Base-by-base conservation (phyloP, 495 filamentous ascomycete species). In the Podospora sp. region DNA sequence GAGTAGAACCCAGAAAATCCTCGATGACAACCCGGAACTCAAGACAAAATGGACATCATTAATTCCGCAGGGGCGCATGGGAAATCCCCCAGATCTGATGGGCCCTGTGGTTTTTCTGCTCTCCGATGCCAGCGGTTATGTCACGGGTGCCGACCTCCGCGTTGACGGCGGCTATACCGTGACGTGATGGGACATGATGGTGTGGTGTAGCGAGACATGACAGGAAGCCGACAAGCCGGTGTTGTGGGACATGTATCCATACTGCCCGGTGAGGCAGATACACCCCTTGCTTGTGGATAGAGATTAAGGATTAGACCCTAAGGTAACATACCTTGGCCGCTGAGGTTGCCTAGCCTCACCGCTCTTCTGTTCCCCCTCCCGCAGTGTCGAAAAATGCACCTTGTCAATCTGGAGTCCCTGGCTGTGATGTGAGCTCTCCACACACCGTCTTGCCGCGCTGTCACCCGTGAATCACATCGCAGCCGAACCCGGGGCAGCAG, bases 101-200 rank as follows among this genome's bases (percentile, higher is more conserved):
- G 94, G 94, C 0, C 88, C 94, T 1, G 94, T 97, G 56, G 90
- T 91, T 1, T 97, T 94, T 81, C 79, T 98, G 70, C 87, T 91
- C 27, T 94, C 91, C 65, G 95, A 97, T 75, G 94, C 94, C 0
- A 87, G 88, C 56, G 80, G 78, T 40, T 97, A 97, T 80, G 88
- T 97, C 53, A 98, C 93, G 16, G 94, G 95, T 14, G 91, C 93
- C 9, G 94, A 97, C 71, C 80, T 97, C 65, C 84, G 93, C 18
- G 92, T 97, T 22, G 94, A 97, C 75, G 94, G 94, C 52, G 93
- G 93, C 14, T 97, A 97, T 77, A 97, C 93, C 24, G 77, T 92
- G 61, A 96, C 90, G 29, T 77, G 61, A 60, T 33, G 29, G 29
- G 8, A 12, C 1, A 11, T 14, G n/a, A 46, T 27, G 6, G 6